Conservation (phyloP, 2,329 filamentous ascomycete species). For the Colletotrichum gigasporum region DNA sequence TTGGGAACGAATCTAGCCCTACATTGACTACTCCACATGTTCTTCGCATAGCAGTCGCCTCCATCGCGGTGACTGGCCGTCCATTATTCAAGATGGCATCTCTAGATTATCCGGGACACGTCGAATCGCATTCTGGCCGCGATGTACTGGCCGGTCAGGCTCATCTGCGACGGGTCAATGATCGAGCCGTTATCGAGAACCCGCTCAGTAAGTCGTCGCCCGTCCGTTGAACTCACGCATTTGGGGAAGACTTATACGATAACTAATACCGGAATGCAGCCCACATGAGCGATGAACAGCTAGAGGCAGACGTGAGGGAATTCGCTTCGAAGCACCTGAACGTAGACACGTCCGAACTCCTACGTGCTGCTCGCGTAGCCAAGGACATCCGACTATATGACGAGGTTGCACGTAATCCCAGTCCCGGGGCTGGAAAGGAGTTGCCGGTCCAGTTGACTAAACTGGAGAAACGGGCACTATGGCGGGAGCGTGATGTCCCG, state of each 20-base stretch:
- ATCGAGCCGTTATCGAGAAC: constrained; percentile 48
- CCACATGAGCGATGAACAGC: constrained; percentile 47
- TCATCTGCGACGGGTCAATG: constrained; percentile 41
- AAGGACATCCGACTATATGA: constrained; percentile 51
- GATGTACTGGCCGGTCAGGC: constrained; percentile 36
- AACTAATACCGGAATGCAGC: constrained; percentile 37
- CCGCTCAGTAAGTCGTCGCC: constrained; percentile 38
- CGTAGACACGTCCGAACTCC: constrained; percentile 41
- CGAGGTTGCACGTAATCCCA: constrained; percentile 42
- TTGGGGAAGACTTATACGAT: background rate
- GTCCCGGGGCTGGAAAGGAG: constrained; percentile 31
- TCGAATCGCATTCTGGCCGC: constrained; percentile 29
- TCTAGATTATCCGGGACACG: constrained; percentile 8
- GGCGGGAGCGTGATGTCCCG: constrained; percentile 47
- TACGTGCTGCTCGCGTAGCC: constrained; percentile 51
- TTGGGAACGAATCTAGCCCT: constrained; percentile 1
- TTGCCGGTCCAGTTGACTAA: constrained; percentile 43
- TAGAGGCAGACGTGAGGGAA: constrained; percentile 44
- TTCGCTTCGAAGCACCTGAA: constrained; percentile 43
- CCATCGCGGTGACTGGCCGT: background rate
- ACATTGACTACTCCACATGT: background rate
- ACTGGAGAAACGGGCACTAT: constrained; percentile 48
- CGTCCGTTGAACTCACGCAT: background rate
- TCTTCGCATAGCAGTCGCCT: background rate
- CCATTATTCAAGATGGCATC: background rate